phyloP scores from a whole-genome alignment of 768 basidiomycete species.

The Leucocoprinus leucothites region DNA sequence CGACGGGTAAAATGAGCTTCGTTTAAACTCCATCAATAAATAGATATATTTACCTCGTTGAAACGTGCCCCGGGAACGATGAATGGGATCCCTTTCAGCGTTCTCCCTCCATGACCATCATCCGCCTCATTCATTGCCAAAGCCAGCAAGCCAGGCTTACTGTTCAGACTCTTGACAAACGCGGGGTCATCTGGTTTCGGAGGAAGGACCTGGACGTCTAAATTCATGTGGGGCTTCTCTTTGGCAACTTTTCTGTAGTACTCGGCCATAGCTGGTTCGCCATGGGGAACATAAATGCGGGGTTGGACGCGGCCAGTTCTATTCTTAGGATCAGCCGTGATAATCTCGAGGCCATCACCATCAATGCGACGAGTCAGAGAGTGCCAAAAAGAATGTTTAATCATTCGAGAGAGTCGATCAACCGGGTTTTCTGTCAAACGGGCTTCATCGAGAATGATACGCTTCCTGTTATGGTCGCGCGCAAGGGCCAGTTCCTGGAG shows the following conservation, averaged over 20 bases:
- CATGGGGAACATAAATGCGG: slow-evolving; percentile 92
- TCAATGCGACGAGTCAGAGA: slow-evolving; percentile 95
- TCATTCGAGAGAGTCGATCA: slow-evolving; percentile 95
- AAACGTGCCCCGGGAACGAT: slow-evolving; percentile 95
- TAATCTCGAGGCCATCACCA: slow-evolving; percentile 94
- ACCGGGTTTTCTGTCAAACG: slow-evolving; percentile 97
- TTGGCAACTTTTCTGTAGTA: slow-evolving; percentile 90
- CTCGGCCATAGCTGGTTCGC: slow-evolving; percentile 91
- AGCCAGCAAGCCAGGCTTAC: slow-evolving; percentile 91
- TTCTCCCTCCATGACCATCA: slow-evolving; percentile 73
- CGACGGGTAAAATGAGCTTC: slow-evolving; percentile 9
- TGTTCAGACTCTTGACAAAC: slow-evolving; percentile 91
- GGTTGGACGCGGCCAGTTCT: slow-evolving; percentile 87
- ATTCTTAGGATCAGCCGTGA: slow-evolving; percentile 98
- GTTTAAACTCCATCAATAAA: background rate
- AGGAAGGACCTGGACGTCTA: slow-evolving; percentile 91
- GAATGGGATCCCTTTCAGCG: slow-evolving; percentile 92
- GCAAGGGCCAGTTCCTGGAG: slow-evolving; percentile 98
- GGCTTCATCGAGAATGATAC: slow-evolving; percentile 98
- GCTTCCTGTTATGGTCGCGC: slow-evolving; percentile 90
- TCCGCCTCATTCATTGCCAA: slow-evolving; percentile 93
- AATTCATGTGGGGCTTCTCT: slow-evolving; percentile 90
- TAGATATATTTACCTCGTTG: slow-evolving; percentile 65
- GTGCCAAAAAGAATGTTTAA: slow-evolving; percentile 97
- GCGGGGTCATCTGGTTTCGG: slow-evolving; percentile 79